Base-by-base conservation (phyloP, 148 eudicot species). In the Silene uniflora region DNA sequence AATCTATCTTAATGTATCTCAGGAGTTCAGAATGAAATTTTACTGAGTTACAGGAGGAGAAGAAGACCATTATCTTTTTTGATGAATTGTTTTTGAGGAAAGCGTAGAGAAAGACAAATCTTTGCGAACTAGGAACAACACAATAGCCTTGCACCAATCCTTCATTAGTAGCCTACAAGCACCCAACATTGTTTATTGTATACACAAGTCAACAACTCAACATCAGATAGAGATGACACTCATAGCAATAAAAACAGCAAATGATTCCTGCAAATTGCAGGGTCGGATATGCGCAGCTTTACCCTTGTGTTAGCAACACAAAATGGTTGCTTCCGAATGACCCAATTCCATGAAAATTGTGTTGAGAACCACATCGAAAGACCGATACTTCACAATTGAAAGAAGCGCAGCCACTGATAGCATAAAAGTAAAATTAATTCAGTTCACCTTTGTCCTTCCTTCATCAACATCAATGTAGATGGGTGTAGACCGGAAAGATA, bases 1-100 rank as follows among this genome's bases (percentile, higher is more conserved):
- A 91, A 23, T 87, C 89, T 22, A 93, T 70, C 5, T 83, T 72
- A 60, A 93, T 88, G 81, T 83, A 88, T 78, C 85, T 83, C 67
- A 93, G 84, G 60, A 93, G 91, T 65, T 89, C 97, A 0, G 92
- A 84, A 71, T 93, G 97, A 75, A 84, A 93, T 62, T 93, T 91
- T 24, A 93, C 98, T 21, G 94, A 93, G 80, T 91, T 88, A 79
- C 93, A 89, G 3, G 98, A 89, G 13, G 98, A 93, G 75, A 93
- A 93, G 87, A 93, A 93, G 69, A 93, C 97, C 97, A 93, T 89
- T 5, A 69, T 49, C 35, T 69, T 69, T 24, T 49, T 69, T 12
- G 73, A 69, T 14, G 10, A 69, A 49, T 69, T 69, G 19, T 49
- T 69, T 58, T 69, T 69, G 14, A 49, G 73, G 39, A 69, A 69